Base-by-base conservation (phyloP, 805 yeast species). In the Candida multigemmis region DNA sequence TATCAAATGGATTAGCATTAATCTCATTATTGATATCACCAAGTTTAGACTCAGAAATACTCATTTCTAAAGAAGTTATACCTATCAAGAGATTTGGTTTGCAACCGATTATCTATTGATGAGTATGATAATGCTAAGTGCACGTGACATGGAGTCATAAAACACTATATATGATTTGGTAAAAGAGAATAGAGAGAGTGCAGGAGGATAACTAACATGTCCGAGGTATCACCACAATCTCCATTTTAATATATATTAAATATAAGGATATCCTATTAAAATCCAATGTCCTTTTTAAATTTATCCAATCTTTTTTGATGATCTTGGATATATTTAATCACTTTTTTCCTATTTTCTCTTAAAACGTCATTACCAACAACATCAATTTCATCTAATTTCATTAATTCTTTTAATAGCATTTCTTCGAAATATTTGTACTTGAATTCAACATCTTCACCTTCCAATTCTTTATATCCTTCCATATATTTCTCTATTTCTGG, bases 331-430 rank as follows among this genome's bases (percentile, higher is more conserved):
- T 60, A 52, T 38, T 67, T 74, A 38, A 82, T 74, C 7, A 68
- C 65, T 27, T 59, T 63, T 44, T 74, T 79, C 37, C 93, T 64
- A 43, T 63, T 62, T 14, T 58, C 57, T 36, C 82, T 70, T 37
- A 81, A 54, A 1, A 58, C 53, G 1, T 55, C 68, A 41, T 65
- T 68, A 25, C 69, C 69, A 7, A 55, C 61, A 16, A 61, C 62
- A 34, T 77, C 80, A 19, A 82, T 60, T 3, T 70, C 75, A 41
- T 82, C 93, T 29, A 82, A 56, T 34, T 65, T 71, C 63, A 81
- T 65, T 37, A 80, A 50, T 35, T 77, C 63, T 44, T 79, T 78
- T 47, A 81, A 56, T 22, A 81, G 52, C 64, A 68, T 68, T 48
- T 81, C 93, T 40, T 75, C 78, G 46, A 61, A 74, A 45, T 63